These are phyloP conservation scores for Kewa caespitosa DNA, from an alignment of 179 eudicot species.

Conservation along the genomic window DNA sequence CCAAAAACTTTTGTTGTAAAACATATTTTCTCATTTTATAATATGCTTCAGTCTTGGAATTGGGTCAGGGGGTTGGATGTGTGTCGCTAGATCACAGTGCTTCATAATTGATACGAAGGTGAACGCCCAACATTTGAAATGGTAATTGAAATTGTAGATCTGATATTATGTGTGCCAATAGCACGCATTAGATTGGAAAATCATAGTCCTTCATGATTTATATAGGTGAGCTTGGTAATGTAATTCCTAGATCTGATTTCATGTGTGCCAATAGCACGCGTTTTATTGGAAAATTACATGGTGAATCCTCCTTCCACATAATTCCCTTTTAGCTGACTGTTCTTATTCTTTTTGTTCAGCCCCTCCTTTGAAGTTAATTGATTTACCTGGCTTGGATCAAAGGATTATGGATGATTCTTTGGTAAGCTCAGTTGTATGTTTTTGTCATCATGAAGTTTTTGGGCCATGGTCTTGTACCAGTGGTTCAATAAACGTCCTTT, in stretches of 20 bases:
- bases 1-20: not conserved
- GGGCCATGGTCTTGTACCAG: not conserved
- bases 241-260: slow-evolving; percentile 2
- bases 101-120: not conserved
- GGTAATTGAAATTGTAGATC: not conserved
- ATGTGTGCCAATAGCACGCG: not conserved
- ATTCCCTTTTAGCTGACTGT: slow-evolving; percentile 6
- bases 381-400: slow-evolving; percentile 94
- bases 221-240: no score
- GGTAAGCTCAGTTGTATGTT: slow-evolving; percentile 47
- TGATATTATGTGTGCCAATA: not conserved
- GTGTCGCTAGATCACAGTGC: not conserved
- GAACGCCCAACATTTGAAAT: not conserved
- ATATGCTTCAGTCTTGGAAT: slow-evolving; percentile 2
- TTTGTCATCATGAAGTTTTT: slow-evolving; percentile 6
- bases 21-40: not conserved
- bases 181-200: not conserved
- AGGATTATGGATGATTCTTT: slow-evolving; percentile 82
- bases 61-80: not conserved
- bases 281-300: not conserved
- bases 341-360: slow-evolving; percentile 46
- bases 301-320: not conserved
- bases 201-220: no score
- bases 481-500: slow-evolving; percentile 5
- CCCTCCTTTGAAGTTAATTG: slow-evolving; percentile 88